Evolutionary conservation across 1,139 yeast species (phyloP).

Genomic region (Candida sp.): DNA sequence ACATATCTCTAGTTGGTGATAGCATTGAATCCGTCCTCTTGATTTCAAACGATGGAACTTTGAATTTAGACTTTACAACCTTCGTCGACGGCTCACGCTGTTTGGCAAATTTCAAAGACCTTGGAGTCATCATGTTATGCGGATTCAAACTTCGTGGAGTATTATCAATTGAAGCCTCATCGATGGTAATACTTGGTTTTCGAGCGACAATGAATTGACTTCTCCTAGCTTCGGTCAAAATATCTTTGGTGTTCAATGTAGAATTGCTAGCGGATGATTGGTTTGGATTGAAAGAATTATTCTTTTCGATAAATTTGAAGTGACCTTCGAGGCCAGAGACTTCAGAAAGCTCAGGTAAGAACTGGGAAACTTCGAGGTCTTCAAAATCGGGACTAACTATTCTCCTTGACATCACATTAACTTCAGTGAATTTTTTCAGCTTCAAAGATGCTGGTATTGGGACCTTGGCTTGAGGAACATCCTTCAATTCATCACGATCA

Average conservation of each 20-base stretch:
- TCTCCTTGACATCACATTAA: conserved; percentile 41
- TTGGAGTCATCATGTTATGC: conserved; percentile 1
- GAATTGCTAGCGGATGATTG: conserved; percentile 19
- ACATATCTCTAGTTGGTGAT: conserved; percentile 32
- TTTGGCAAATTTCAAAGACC: conserved; percentile 1
- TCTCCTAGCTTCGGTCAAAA: conserved; percentile 13
- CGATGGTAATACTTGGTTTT: not conserved
- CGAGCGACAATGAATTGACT: not conserved
- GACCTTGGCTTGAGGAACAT: conserved; percentile 3
- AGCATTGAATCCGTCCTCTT: conserved; percentile 31
- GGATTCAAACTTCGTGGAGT: not conserved
- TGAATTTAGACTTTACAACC: conserved; percentile 25
- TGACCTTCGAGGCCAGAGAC: conserved; percentile 46
- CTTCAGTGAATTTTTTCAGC: conserved; percentile 37
- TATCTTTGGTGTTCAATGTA: conserved; percentile 26
- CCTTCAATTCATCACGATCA: conserved; percentile 2
- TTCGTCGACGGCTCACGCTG: conserved; percentile 1
- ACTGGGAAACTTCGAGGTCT: conserved; percentile 35
- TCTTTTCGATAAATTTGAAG: conserved; percentile 24
- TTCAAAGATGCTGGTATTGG: conserved; percentile 22
- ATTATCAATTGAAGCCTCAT: not conserved
- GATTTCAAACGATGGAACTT: conserved; percentile 45
- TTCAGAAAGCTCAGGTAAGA: conserved; percentile 44
- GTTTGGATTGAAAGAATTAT: conserved; percentile 11
- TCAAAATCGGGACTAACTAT: conserved; percentile 38